These are phyloP conservation scores for Albatrellus sp. DNA, from an alignment of 1,284 basidiomycete genomes.

Conservation along the genomic window DNA sequence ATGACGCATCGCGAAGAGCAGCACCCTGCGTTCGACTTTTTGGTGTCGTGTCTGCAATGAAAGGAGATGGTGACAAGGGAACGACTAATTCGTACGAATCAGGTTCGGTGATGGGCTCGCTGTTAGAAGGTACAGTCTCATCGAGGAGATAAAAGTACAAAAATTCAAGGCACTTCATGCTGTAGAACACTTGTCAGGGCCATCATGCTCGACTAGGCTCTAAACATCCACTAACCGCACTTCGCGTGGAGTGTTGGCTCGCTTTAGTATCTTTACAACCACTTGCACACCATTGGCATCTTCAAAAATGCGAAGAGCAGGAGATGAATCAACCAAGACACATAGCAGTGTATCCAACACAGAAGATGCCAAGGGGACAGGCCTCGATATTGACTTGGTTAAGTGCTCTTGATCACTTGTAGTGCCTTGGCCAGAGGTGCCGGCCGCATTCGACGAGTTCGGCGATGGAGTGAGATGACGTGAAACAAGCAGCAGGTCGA, in stretches of 20 bases:
- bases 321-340: constrained; percentile 70
- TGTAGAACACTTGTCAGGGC: constrained; percentile 17
- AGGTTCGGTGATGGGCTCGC: background rate
- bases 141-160: constrained; percentile 86
- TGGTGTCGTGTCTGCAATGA: constrained; percentile 3
- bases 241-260: constrained; percentile 69
- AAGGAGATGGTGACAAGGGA: constrained; percentile 9
- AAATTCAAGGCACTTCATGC: constrained; percentile 90
- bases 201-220: background rate
- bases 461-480: constrained; percentile 34
- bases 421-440: constrained; percentile 6
- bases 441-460: constrained; percentile 10
- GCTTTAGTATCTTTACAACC: constrained; percentile 74
- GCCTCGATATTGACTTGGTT: constrained; percentile 15
- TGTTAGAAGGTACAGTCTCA: constrained; percentile 32
- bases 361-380: constrained; percentile 25
- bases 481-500: constrained; percentile 59
- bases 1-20: constrained; percentile 8
- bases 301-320: constrained; percentile 68
- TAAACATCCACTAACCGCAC: constrained; percentile 47
- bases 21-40: constrained; percentile 1
- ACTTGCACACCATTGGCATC: constrained; percentile 61
- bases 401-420: constrained; percentile 11
- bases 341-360: constrained; percentile 76
- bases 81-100: too few species aligned